Percentiles rank a stretch among this genome's conserved stretches.
Conservation (phyloP, 306 rosid species). For the Abrus pulchellus region DNA sequence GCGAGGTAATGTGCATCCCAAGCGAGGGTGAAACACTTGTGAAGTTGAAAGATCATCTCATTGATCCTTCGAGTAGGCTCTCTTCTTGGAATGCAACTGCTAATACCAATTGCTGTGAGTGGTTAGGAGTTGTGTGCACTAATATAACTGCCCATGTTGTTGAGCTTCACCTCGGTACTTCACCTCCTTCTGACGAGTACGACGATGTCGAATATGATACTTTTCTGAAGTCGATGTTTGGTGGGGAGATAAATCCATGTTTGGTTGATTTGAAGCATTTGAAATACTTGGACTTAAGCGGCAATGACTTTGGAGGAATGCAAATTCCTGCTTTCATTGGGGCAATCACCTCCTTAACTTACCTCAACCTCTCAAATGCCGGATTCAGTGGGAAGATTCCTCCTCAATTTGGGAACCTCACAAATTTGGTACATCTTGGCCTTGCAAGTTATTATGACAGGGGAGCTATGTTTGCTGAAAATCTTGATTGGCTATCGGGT, state of each 20-base stretch:
- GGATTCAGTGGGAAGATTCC: conserved; percentile 5
- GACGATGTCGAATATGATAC: too few relatives aligned
- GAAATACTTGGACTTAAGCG: conserved; percentile 24
- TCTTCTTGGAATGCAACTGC: not conserved
- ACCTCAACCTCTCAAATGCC: not conserved
- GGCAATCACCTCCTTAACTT: conserved; percentile 27
- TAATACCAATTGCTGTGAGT: not conserved
- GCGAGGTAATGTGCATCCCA: not conserved
- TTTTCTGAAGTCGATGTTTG: too few relatives aligned
- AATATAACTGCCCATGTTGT: not conserved
- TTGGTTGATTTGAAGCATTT: not conserved
- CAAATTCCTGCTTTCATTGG: conserved; percentile 30
- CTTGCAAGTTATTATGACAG: too few relatives aligned
- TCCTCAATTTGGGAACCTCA: conserved; percentile 10
- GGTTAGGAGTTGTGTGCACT: not conserved
- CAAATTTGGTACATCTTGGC: not conserved
- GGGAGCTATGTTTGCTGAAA: not conserved
- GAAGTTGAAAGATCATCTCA: not conserved
- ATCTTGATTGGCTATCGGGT: conserved; percentile 7
- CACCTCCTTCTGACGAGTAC: too few relatives aligned
- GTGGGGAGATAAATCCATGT: too few relatives aligned
- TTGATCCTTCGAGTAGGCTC: not conserved
- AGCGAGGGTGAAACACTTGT: not conserved
- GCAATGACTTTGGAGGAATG: not conserved
- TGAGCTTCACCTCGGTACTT: too few relatives aligned